These are phyloP conservation scores for Coprinellus micaceus DNA, from an alignment of 768 basidiomycete genomes.

Conservation along the genomic window DNA sequence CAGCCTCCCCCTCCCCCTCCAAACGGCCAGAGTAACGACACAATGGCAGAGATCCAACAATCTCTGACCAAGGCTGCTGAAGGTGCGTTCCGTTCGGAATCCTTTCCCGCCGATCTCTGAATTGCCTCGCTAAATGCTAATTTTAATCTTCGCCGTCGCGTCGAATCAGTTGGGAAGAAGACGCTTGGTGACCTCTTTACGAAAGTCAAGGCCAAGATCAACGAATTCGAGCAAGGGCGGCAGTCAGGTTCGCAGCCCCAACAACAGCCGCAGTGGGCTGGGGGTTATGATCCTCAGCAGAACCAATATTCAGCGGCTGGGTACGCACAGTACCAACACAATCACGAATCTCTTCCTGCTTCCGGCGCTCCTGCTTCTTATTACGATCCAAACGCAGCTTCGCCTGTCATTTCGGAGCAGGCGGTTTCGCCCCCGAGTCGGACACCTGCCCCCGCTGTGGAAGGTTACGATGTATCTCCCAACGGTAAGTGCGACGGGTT, in stretches of 20 bases:
- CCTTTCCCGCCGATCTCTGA: too few species aligned
- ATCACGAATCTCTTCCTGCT: neutral
- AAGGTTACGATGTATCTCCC: slow-evolving; percentile 18
- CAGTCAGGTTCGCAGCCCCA: slow-evolving; percentile 2
- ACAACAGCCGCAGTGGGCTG: slow-evolving; percentile 8
- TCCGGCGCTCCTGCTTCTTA: slow-evolving; percentile 19
- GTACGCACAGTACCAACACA: slow-evolving; percentile 11
- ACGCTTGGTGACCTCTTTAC: slow-evolving; percentile 68
- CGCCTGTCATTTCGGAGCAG: slow-evolving; percentile 11
- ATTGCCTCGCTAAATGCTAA: neutral
- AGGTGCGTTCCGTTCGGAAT: slow-evolving; percentile 46
- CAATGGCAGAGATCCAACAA: slow-evolving; percentile 66
- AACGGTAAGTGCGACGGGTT: slow-evolving; percentile 6
- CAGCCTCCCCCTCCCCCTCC: slow-evolving; percentile 17
- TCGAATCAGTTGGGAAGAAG: slow-evolving; percentile 62
- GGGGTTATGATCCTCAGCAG: slow-evolving; percentile 10
- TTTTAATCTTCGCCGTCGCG: neutral
- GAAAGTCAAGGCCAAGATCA: slow-evolving; percentile 81
- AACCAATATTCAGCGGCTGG: slow-evolving; percentile 1
- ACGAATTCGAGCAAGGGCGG: slow-evolving; percentile 65
- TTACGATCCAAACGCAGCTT: slow-evolving; percentile 28
- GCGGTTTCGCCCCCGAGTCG: slow-evolving; percentile 11
- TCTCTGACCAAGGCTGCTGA: slow-evolving; percentile 76
- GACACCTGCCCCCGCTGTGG: slow-evolving; percentile 9
- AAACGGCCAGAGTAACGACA: slow-evolving; percentile 38